Evolutionary conservation across 495 filamentous ascomycete species (phyloP), one percentile per base, ranked within the genome.

Genomic region (Podospora anserina): DNA sequence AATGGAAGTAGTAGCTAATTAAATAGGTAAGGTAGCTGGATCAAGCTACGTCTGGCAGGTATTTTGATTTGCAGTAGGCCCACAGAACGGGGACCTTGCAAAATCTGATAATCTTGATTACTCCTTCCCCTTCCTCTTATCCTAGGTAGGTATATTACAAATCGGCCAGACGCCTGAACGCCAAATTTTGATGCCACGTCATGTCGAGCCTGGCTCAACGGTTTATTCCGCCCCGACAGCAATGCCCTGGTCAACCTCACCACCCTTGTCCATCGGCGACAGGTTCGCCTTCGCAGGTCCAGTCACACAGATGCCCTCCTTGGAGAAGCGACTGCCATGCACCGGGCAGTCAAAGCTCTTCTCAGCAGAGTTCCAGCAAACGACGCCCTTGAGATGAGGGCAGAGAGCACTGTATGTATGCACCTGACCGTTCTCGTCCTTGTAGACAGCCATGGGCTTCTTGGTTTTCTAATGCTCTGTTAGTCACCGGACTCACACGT

Each of bases 281-380:
- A 81, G 66, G 39, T 77, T 77, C 5, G 68, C 69, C 69, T 86
- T 86, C 0, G 83, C 75, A 23, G 85, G 85, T 0, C 86, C 86
- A 53, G 77, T 79, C 13, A 87, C 69, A 54, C 83, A 82, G 26
- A 86, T 71, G 7, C 86, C 85, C 32, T 83, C 82, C 27, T 79
- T 78, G 9, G 81, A 81, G 70, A 88, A 88, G 2, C 86, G 79
- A 68, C 82, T 85, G 0, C 84, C 85, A 69, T 88, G 85, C 0
- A 88, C 81, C 0, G 80, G 80, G 63, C 80, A 82, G 68, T 87
- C 86, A 78, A 85, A 87, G 64, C 81, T 82, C 78, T 84, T 86
- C 76, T 88, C 86, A 0, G 75, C 75, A 1, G 68, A 59, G 64
- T 88, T 88, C 86, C 86, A 88, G 64, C 81, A 83, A 0, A 88